Conservation (phyloP, 441 rosid genomes). For the Gossypium davidsonii region DNA sequence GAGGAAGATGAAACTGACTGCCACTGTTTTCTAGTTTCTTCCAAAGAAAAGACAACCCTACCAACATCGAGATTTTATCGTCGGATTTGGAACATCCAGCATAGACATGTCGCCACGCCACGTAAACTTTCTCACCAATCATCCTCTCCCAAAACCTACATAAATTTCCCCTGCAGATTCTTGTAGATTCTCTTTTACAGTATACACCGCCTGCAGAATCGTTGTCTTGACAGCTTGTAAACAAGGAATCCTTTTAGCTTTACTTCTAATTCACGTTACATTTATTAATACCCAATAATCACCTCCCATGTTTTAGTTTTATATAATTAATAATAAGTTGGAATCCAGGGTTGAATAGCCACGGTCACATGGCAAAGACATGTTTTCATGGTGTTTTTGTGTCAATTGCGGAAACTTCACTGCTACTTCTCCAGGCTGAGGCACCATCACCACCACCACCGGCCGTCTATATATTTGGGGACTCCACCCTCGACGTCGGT, state of each 20-base stretch:
- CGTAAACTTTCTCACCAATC: background rate
- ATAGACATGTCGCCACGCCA: background rate
- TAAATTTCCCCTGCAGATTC: no score
- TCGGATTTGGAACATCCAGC: background rate
- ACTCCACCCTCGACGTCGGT: slow-evolving; percentile 29
- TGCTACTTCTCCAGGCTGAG: background rate
- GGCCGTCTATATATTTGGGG: slow-evolving; percentile 20
- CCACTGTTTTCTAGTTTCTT: background rate
- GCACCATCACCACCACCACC: background rate
- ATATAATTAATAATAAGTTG: background rate
- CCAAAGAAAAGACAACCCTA: background rate
- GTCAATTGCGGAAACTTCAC: background rate
- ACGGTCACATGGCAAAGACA: background rate
- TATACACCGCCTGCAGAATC: background rate
- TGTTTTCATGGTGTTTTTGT: background rate
- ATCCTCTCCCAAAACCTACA: background rate
- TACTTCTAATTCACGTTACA: background rate
- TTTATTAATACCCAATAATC: background rate
- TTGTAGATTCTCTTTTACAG: background rate
- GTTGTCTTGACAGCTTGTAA: background rate
- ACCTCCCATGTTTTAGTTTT: background rate
- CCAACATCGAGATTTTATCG: background rate
- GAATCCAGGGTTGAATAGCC: background rate
- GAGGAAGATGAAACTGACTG: slow-evolving; percentile 1
- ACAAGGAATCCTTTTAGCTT: background rate